Conservation (phyloP, 495 filamentous ascomycete genomes). For the Neurospora sp. region DNA sequence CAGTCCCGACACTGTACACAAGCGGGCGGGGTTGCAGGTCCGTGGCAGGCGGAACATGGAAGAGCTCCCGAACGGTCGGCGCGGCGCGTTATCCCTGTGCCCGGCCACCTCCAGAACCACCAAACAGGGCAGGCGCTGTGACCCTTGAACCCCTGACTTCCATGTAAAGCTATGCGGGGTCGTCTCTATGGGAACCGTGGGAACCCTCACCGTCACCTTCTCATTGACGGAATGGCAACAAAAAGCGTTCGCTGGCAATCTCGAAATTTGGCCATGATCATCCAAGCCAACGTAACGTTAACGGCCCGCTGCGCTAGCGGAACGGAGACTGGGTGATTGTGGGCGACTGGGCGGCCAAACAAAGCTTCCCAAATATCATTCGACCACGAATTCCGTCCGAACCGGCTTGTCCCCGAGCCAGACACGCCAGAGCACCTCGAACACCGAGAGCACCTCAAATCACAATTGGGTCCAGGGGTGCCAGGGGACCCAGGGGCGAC, state of each 20-base stretch:
- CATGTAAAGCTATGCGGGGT: neutral
- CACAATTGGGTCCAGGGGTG: neutral
- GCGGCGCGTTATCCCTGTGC: constrained; percentile 7
- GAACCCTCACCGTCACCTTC: neutral
- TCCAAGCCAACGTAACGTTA: neutral
- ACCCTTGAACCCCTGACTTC: neutral
- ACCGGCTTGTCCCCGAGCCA: neutral
- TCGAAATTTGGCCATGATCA: neutral
- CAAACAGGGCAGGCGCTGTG: neutral
- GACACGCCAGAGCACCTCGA: neutral
- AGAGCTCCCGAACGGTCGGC: constrained; percentile 2
- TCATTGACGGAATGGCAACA: neutral
- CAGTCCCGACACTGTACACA: neutral
- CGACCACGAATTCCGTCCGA: neutral
- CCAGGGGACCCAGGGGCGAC: neutral
- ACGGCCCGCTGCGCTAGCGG: neutral
- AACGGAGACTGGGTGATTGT: neutral
- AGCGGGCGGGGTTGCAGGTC: neutral
- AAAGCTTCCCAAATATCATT: neutral
- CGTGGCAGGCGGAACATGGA: neutral
- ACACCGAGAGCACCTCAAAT: neutral
- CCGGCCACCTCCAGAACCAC: constrained; percentile 8
- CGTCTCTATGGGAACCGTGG: neutral
- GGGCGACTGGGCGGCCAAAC: neutral
- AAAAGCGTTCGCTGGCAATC: neutral